phyloP scores from a whole-genome alignment of 225 moss, liverwort and hornwort genomes.

The Climacium dendroides region DNA sequence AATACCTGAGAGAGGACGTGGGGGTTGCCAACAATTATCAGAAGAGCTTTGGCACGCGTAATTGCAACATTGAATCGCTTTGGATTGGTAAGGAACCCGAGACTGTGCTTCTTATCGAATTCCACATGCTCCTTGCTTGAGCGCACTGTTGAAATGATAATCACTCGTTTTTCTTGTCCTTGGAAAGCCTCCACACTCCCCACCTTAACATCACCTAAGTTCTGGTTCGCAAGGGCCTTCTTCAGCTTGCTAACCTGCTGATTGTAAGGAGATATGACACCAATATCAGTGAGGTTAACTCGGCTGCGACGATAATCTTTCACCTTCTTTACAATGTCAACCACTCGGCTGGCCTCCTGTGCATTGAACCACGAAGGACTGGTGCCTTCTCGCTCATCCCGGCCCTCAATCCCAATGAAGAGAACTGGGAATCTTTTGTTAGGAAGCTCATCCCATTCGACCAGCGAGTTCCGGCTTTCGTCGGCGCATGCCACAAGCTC shows the following conservation, averaged over 20 bases:
- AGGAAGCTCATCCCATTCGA: constrained; percentile 48
- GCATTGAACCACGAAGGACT: constrained; percentile 62
- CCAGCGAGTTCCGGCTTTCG: constrained; percentile 35
- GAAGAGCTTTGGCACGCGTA: constrained; percentile 49
- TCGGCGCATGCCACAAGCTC: constrained; percentile 53
- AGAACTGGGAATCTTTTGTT: constrained; percentile 36
- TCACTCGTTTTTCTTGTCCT: constrained; percentile 53
- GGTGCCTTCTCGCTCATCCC: constrained; percentile 46
- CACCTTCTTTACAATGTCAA: constrained; percentile 49
- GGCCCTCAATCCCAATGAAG: constrained; percentile 46
- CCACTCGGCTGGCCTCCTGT: constrained; percentile 49
- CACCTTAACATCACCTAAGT: constrained; percentile 35
- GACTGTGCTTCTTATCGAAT: constrained; percentile 36
- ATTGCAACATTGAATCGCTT: constrained; percentile 53
- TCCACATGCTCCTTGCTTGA: constrained; percentile 54
- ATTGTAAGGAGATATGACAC: constrained; percentile 51
- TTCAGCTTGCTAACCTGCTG: constrained; percentile 51
- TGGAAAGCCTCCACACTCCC: constrained; percentile 52
- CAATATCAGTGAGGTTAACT: constrained; percentile 29
- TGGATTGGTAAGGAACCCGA: constrained; percentile 45
- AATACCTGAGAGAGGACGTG: constrained; percentile 42
- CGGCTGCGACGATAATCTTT: constrained; percentile 35
- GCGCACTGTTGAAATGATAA: constrained; percentile 50
- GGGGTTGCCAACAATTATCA: constrained; percentile 45
- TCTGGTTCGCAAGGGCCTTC: constrained; percentile 35